Evolutionary conservation across 2,329 filamentous ascomycete species (phyloP), one percentile per base, ranked within the genome.

Genomic region (Fusarium incarnatum): DNA sequence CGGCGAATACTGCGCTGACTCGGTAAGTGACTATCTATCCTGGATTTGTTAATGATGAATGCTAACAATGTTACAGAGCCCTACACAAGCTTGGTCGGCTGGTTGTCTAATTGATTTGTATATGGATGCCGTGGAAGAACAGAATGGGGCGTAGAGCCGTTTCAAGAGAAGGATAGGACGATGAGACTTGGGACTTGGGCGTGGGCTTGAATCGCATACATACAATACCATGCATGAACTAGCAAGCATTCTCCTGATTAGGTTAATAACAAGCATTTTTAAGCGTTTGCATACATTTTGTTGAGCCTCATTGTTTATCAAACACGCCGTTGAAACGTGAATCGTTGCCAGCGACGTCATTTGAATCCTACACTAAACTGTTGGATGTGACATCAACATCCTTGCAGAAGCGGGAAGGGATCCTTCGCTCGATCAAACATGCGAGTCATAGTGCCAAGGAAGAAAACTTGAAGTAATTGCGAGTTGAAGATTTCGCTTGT

Each of bases 61-160:
- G 73, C 71, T 70, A 65, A 64, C 56, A 28, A 16, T 47, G 25
- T 5, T 16, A 58, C 77, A 96, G 90, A 96, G 92, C 56, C 96
- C 96, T 27, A 98, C 96, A 1, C 96, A 99, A 81, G 92, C 96
- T 56, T 99, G 96, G 96, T 98, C 94, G 56, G 93, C 96, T 30
- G 92, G 93, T 23, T 98, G 96, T 79, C 84, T 99, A 77, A 93
- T 99, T 76, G 96, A 99, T 82, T 81, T 99, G 70, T 99, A 97
- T 83, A 94, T 97, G 85, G 96, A 99, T 79, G 95, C 94, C 20
- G 85, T 87, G 27, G 86, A 87, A 70, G 84, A 84, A 73, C 84
- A 86, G 72, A 78, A 72, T 28, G 48, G 44, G 40, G 59, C 52
- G 50, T 70, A 67, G 40, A 49, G n/a, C 15, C 18, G 28, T 40